phyloP scores from a whole-genome alignment of 2,329 filamentous ascomycete genomes.

The Diplodia scrobiculata region DNA sequence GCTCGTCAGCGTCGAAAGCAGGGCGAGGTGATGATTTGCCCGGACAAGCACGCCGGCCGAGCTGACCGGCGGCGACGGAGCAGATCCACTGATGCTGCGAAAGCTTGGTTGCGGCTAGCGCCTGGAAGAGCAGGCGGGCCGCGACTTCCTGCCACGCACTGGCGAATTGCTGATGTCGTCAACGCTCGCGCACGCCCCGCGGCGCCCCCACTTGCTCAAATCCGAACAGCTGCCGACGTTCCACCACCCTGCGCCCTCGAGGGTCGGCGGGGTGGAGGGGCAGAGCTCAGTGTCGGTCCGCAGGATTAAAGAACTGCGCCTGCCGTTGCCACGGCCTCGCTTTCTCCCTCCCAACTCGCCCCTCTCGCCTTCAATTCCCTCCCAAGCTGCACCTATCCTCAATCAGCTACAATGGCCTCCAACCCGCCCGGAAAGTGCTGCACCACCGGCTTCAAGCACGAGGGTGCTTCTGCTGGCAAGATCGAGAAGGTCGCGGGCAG shows the following conservation, averaged over 20 bases:
- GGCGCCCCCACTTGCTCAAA: background rate
- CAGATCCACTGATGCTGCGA: constrained; percentile 5
- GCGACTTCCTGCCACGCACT: background rate
- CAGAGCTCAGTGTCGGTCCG: background rate
- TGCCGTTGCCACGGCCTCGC: background rate
- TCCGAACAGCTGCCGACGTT: constrained; percentile 15
- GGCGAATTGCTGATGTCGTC: constrained; percentile 14
- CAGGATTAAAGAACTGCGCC: background rate
- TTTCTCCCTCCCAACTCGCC: background rate
- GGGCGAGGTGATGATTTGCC: background rate
- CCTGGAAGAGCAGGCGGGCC: constrained; percentile 7
- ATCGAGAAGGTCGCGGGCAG: constrained; percentile 52
- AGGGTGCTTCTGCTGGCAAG: constrained; percentile 54
- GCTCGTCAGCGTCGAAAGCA: too few species aligned
- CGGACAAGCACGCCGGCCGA: background rate
- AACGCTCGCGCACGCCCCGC: constrained; percentile 11
- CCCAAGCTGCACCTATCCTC: background rate
- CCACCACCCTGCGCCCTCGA: background rate
- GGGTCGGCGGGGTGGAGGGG: constrained; percentile 14
- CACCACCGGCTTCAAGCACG: constrained; percentile 54
- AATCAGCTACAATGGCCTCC: constrained; percentile 50
- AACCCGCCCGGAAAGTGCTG: constrained; percentile 55
- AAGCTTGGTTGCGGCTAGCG: background rate
- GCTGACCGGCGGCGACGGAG: background rate
- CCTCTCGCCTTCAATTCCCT: background rate